Conservation (phyloP, 257 asterid species). For the Anisodus tanguticus region DNA sequence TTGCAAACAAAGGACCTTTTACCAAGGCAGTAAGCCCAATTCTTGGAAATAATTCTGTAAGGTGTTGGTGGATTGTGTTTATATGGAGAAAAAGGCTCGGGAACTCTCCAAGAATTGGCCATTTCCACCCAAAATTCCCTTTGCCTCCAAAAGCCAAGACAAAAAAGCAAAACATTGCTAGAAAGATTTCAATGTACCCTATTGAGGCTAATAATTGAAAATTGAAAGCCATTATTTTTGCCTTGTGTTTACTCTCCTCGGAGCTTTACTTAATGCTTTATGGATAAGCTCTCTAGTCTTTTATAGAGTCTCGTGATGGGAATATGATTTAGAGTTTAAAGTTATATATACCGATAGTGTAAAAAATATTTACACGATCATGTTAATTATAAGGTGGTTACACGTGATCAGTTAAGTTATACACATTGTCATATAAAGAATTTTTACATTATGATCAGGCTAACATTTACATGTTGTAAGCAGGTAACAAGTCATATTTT, state of each 20-base stretch:
- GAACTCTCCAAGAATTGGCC: neutral
- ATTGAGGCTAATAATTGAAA: neutral
- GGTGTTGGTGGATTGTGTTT: neutral
- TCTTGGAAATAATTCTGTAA: neutral
- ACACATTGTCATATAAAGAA: no score
- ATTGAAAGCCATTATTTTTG: neutral
- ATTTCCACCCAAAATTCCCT: neutral
- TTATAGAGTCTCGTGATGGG: neutral
- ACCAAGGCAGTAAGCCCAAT: neutral
- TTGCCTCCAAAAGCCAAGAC: neutral
- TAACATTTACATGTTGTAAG: no score
- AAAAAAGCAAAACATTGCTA: neutral
- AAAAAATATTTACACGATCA: no score
- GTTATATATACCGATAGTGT: no score
- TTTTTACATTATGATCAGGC: no score
- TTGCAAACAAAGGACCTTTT: neutral
- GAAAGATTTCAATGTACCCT: neutral
- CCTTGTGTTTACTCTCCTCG: neutral
- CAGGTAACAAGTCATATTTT: no score
- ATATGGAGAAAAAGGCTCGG: neutral
- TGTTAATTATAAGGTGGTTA: no score
- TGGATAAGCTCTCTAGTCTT: neutral
- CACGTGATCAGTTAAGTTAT: no score
- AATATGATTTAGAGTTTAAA: neutral
- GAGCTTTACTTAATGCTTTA: neutral